Conservation (phyloP, 305 asterid species). For the Fraxinus xanthoxyloides region DNA sequence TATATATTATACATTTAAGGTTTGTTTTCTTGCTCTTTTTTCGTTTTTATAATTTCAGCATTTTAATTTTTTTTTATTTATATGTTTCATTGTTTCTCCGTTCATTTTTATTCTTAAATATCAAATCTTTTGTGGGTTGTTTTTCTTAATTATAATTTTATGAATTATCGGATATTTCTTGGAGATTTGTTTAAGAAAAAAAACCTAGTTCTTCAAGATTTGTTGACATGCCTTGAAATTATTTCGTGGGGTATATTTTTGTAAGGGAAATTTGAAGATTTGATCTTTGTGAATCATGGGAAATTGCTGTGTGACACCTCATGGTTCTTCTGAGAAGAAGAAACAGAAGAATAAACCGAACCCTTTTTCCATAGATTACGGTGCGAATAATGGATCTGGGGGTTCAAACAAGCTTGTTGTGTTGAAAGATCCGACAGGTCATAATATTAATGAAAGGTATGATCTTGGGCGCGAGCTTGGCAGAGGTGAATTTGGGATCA, state of each 20-base stretch:
- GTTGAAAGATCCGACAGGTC: conserved; percentile 63
- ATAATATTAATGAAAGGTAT: conserved; percentile 46
- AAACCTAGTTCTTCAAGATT: neutral
- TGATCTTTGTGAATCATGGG: conserved; percentile 56
- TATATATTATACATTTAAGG: conserved; percentile 4
- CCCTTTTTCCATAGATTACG: conserved; percentile 62
- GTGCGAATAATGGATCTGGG: conserved; percentile 43
- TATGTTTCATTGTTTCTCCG: neutral
- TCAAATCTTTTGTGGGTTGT: neutral
- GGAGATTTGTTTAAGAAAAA: conserved; percentile 19
- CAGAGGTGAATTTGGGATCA: conserved; percentile 85
- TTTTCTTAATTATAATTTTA: neutral
- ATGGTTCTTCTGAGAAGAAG: conserved; percentile 43
- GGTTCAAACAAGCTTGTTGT: conserved; percentile 52
- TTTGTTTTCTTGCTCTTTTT: conserved; percentile 3
- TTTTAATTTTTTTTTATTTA: conserved; percentile 14
- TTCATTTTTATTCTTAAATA: neutral
- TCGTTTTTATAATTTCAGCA: neutral
- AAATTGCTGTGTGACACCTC: conserved; percentile 75
- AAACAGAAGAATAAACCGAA: conserved; percentile 58
- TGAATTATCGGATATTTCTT: conserved; percentile 22
- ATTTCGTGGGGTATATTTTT: conserved; percentile 17
- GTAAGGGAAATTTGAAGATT: conserved; percentile 15
- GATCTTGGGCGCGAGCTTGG: conserved; percentile 80
- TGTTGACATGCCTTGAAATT: conserved; percentile 15